Conservation (phyloP, 176 grass and related monocot genomes). For the Cenchrus americanus region DNA sequence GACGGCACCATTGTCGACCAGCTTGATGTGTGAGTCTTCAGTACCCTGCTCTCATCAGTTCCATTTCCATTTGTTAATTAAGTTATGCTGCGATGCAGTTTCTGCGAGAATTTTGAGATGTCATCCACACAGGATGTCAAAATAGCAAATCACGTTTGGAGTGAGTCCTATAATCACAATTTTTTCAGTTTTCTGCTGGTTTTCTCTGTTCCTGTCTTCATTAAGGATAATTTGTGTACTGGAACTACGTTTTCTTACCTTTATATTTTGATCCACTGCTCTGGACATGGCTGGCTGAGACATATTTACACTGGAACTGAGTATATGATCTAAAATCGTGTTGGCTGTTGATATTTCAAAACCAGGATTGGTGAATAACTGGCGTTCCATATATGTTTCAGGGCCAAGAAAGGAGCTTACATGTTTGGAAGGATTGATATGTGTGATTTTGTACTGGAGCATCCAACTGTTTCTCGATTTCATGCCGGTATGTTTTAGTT, state of each 20-base stretch:
- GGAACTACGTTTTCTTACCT: neutral
- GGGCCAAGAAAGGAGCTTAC: conserved; percentile 90
- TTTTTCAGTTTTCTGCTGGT: no score
- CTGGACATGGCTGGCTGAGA: neutral
- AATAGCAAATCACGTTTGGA: no score
- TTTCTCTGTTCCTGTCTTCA: conserved; percentile 13
- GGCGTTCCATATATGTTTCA: conserved; percentile 32
- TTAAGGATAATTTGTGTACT: neutral
- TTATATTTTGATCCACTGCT: neutral
- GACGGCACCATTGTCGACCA: conserved; percentile 74
- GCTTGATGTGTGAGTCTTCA: conserved; percentile 76
- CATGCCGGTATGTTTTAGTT: conserved; percentile 72
- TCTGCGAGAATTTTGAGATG: no score
- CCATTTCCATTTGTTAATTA: neutral
- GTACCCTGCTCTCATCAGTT: neutral
- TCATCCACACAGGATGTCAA: no score
- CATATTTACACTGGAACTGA: neutral
- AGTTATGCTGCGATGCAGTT: neutral
- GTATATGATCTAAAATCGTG: conserved; percentile 5
- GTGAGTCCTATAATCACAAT: no score
- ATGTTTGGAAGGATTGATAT: conserved; percentile 94
- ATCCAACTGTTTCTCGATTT: conserved; percentile 84
- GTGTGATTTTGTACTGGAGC: conserved; percentile 91
- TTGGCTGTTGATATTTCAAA: neutral
- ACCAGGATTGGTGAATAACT: conserved; percentile 9